phyloP scores from a whole-genome alignment of 345 rosid genomes.

The Eutrema heterophyllum region DNA sequence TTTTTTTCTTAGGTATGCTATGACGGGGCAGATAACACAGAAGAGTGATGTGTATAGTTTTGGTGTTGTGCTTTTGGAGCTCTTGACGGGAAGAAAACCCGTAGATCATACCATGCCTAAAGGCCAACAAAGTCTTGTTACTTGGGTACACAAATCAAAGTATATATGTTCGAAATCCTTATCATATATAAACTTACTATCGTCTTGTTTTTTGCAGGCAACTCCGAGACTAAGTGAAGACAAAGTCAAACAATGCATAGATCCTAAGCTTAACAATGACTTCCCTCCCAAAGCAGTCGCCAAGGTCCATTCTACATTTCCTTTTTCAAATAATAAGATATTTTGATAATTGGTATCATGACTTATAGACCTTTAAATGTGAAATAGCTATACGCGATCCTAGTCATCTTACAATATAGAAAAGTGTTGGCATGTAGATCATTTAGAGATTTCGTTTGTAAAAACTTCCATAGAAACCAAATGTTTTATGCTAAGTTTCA shows the following conservation, averaged over 20 bases:
- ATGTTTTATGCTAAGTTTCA: background rate
- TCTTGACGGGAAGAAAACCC: conserved; percentile 95
- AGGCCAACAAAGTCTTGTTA: conserved; percentile 98
- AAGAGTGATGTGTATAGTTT: conserved; percentile 98
- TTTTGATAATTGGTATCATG: background rate
- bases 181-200: background rate
- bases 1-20: conserved; percentile 70
- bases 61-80: conserved; percentile 96
- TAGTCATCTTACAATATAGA: background rate
- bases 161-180: background rate
- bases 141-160: conserved; percentile 54
- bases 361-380: background rate
- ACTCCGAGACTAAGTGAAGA: conserved; percentile 99
- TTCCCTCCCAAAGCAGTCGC: conserved; percentile 98
- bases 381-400: background rate
- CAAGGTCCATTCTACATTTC: conserved; percentile 48
- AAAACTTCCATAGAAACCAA: background rate
- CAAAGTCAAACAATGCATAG: conserved; percentile 97
- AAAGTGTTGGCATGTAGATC: background rate
- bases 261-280: conserved; percentile 85
- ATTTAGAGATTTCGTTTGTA: background rate
- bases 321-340: background rate
- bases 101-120: conserved; percentile 99
- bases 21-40: conserved; percentile 97
- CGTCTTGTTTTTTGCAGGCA: conserved; percentile 46